Percentiles rank a stretch among this genome's conserved stretches.
Conservation (phyloP, 2,329 filamentous ascomycete species). For the Colletotrichum sidae region DNA sequence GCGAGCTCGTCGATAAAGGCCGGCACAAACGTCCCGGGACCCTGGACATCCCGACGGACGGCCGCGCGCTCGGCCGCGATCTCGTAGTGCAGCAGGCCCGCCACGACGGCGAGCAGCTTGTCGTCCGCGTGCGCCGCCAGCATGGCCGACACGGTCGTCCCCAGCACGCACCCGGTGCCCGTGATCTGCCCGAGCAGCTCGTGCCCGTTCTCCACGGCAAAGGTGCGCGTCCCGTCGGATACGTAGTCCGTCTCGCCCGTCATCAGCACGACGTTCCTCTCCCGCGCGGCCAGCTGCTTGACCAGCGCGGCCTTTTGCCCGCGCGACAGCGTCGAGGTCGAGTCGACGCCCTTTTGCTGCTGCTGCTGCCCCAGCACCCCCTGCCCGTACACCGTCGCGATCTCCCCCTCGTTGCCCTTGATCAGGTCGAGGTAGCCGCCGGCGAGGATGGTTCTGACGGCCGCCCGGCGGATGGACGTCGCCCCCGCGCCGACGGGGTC, state of each 20-base stretch:
- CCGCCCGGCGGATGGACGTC: slow-evolving; percentile 70
- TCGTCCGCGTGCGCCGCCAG: slow-evolving; percentile 73
- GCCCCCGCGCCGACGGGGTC: slow-evolving; percentile 80
- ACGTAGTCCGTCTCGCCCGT: slow-evolving; percentile 84
- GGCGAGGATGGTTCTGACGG: slow-evolving; percentile 77
- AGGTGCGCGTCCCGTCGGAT: slow-evolving; percentile 77
- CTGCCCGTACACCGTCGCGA: slow-evolving; percentile 76
- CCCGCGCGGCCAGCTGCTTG: slow-evolving; percentile 71
- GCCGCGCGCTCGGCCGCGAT: slow-evolving; percentile 77
- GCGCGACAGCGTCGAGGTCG: slow-evolving; percentile 62
- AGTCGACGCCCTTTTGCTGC: slow-evolving; percentile 89
- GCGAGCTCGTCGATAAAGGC: slow-evolving; percentile 82
- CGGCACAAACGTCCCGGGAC: slow-evolving; percentile 88
- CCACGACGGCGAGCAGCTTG: slow-evolving; percentile 77
- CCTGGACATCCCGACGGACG: slow-evolving; percentile 72
- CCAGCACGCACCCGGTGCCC: slow-evolving; percentile 86
- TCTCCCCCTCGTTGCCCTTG: slow-evolving; percentile 94
- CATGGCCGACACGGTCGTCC: slow-evolving; percentile 82
- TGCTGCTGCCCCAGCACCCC: slow-evolving; percentile 60
- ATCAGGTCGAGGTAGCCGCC: slow-evolving; percentile 86
- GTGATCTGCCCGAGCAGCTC: slow-evolving; percentile 76
- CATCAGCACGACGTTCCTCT: slow-evolving; percentile 81
- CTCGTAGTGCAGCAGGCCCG: slow-evolving; percentile 82
- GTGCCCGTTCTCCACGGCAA: slow-evolving; percentile 82
- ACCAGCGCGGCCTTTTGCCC: slow-evolving; percentile 71